Base-by-base conservation (phyloP, 2,329 filamentous ascomycete species). In the Colletotrichum sidae region DNA sequence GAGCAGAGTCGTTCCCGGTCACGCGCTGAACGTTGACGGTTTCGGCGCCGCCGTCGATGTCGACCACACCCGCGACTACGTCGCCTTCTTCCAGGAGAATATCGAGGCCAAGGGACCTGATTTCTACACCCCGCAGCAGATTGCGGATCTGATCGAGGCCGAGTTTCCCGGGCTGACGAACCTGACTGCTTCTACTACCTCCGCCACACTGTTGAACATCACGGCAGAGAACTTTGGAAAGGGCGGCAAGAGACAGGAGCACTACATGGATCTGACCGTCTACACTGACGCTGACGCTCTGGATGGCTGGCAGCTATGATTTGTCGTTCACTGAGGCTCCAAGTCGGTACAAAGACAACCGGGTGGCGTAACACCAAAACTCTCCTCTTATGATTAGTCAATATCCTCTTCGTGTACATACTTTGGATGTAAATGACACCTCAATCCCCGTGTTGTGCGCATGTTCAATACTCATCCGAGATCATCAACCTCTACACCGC, bases 141-240 rank as follows among this genome's bases (percentile, higher is more conserved):
- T 65, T 35, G 54, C 45, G 8, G 8, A 39, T 6, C 6, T 54
- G 34, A 35, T 67, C 4, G 56, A 65, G n/a, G 33, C 10, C 4
- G 25, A 6, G 3, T 67, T 60, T 8, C 65, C 65, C 6, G 46
- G 45, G 2, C 44, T 67, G 15, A 42, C 53, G 25, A 63, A 63
- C 44, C 25, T 64, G 12, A 49, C 55, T 4, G 34, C 41, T 11
- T 64, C 60, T 2, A 59, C 49, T 10, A 59, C 60, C 8, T 58
- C 60, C 3, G 39, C 44, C 8, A 52, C 41, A 11, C 45, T 67
- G 13, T 55, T 67, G 8, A 56, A 60, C 50, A 55, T 59, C 11
- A 65, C 60, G 4, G 25, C 55, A 6, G 60, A 67, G 42, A 53
- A 67, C 13, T 67, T 67, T 15, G 60, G 65, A 2, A 34, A 55